Conservation (phyloP, 2,329 filamentous ascomycete species). For the Cercospora janseana region DNA sequence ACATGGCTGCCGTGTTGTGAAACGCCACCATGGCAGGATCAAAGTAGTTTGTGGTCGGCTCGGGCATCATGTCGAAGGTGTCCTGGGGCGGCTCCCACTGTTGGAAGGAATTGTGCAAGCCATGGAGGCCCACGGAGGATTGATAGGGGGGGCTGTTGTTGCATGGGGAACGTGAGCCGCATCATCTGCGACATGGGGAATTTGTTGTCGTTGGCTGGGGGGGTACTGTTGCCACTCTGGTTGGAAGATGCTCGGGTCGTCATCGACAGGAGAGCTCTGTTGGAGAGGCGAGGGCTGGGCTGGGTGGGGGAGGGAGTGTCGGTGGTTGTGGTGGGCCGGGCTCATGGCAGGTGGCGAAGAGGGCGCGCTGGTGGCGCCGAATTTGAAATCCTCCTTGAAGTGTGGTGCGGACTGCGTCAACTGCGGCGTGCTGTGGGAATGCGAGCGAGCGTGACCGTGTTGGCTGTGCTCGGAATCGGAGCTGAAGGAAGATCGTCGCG, state of each 20-base stretch:
- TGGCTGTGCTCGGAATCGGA: constrained; percentile 58
- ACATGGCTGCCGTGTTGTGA: neutral
- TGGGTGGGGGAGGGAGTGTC: constrained; percentile 17
- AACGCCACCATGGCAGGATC: neutral
- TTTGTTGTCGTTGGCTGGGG: constrained; percentile 19
- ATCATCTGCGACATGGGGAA: constrained; percentile 16
- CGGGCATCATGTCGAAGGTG: constrained; percentile 5
- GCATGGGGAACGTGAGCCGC: constrained; percentile 27
- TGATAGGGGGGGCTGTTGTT: constrained; percentile 19
- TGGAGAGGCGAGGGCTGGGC: constrained; percentile 29
- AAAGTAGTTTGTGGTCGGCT: neutral
- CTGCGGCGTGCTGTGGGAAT: constrained; percentile 40
- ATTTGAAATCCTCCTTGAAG: constrained; percentile 21
- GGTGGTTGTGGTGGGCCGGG: constrained; percentile 22
- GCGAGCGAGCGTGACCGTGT: constrained; percentile 32
- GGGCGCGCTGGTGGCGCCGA: constrained; percentile 33
- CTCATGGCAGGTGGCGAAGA: constrained; percentile 30
- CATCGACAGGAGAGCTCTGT: constrained; percentile 26
- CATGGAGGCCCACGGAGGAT: neutral
- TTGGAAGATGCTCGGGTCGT: constrained; percentile 35
- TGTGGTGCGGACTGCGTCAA: constrained; percentile 29
- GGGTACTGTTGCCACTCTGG: constrained; percentile 31
- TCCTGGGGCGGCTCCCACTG: constrained; percentile 7
- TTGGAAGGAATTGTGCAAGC: constrained; percentile 1
- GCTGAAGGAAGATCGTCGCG: constrained; percentile 56